Conservation (phyloP, 345 rosid species). For the Eucalyptus tenuipes region DNA sequence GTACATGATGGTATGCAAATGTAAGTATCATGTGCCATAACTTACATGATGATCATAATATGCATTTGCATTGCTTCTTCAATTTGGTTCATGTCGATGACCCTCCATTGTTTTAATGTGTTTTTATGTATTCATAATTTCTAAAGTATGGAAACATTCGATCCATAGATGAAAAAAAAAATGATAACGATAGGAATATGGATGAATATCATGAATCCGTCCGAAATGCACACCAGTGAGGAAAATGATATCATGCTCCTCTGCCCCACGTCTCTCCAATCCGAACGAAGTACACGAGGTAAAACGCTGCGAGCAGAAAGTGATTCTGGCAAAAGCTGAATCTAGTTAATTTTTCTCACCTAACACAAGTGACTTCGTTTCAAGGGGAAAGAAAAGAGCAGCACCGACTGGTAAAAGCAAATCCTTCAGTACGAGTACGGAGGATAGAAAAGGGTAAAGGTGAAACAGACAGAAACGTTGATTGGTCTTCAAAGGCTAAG, state of each 20-base stretch:
- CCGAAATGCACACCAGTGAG: neutral
- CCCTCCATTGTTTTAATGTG: neutral
- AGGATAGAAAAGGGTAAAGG: neutral
- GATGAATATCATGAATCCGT: neutral
- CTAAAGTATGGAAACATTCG: neutral
- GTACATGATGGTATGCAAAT: neutral
- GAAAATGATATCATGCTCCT: neutral
- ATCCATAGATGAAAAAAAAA: neutral
- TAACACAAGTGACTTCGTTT: neutral
- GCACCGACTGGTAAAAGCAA: neutral
- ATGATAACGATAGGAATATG: neutral
- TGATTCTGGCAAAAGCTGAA: neutral
- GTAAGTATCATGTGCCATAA: neutral
- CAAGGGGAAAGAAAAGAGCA: neutral
- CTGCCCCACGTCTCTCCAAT: neutral
- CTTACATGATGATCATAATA: neutral
- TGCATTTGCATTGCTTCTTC: neutral
- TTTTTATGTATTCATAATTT: neutral
- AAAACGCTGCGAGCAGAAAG: neutral
- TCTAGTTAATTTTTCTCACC: neutral
- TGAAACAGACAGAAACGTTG: neutral
- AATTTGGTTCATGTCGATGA: neutral
- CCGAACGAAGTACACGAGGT: neutral
- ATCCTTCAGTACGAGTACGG: neutral
- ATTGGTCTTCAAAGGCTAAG: neutral